Conservation (phyloP, 768 basidiomycete species). For the Naganishia onofrii region DNA sequence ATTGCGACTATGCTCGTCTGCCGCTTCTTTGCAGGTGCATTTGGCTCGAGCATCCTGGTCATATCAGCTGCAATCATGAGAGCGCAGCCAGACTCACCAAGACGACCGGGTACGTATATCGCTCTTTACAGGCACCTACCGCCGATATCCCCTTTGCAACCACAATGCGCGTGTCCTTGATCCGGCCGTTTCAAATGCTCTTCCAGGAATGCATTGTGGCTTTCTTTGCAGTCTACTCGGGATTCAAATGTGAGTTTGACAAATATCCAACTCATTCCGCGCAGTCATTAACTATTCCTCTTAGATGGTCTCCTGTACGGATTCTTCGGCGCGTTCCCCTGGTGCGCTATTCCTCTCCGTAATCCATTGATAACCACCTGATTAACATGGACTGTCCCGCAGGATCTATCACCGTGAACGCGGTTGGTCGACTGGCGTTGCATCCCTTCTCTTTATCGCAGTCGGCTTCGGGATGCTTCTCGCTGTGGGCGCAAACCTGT, state of each 20-base stretch:
- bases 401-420: conserved; percentile 22
- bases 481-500: conserved; percentile 56
- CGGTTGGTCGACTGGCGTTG: conserved; percentile 55
- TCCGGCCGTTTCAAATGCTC: conserved; percentile 61
- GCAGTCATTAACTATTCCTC: too few relatives aligned
- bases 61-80: conserved; percentile 1
- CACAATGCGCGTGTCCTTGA: conserved; percentile 54
- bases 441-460: conserved; percentile 66
- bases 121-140: not conserved
- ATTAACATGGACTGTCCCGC: not conserved
- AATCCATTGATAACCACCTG: not conserved
- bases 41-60: conserved; percentile 21
- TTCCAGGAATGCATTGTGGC: conserved; percentile 39
- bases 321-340: conserved; percentile 16
- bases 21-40: conserved; percentile 29
- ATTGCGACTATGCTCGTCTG: conserved; percentile 48
- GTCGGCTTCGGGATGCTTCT: conserved; percentile 62
- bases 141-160: not conserved
- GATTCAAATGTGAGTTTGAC: conserved; percentile 15
- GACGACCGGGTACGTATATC: conserved; percentile 32
- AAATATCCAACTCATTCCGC: too few relatives aligned
- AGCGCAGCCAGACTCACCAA: conserved; percentile 43
- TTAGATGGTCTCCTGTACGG: conserved; percentile 17
- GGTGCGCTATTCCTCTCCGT: not conserved
- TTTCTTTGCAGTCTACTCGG: conserved; percentile 54